phyloP scores from a whole-genome alignment of 306 rosid species.

The Quercus engelmannii region DNA sequence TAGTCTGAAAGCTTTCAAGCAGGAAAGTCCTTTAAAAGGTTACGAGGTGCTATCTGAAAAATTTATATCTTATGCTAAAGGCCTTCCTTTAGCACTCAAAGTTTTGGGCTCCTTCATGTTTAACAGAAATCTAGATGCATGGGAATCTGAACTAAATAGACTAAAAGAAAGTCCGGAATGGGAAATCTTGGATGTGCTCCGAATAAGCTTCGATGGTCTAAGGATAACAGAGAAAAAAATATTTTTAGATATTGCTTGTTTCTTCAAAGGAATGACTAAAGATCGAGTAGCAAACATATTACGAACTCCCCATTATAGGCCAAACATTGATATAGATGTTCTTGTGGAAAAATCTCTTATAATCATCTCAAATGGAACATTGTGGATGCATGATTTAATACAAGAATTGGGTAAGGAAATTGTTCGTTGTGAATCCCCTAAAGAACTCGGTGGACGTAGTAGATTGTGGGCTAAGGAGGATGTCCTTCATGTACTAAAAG shows the following conservation, averaged over 20 bases:
- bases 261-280: not conserved
- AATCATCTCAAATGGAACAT: not conserved
- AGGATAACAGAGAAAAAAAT: not conserved
- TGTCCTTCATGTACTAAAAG: not conserved
- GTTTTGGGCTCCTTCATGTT: too few relatives aligned
- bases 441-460: not conserved
- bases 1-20: too few relatives aligned
- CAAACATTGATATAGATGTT: not conserved
- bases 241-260: not conserved
- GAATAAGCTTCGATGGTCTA: not conserved
- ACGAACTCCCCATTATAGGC: not conserved
- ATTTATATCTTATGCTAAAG: too few relatives aligned
- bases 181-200: not conserved
- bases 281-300: not conserved
- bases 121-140: not conserved
- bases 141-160: not conserved
- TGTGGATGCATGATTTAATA: not conserved
- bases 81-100: too few relatives aligned
- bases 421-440: not conserved
- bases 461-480: slow-evolving; percentile 1
- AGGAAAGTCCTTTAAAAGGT: too few relatives aligned
- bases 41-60: too few relatives aligned
- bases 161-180: not conserved
- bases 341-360: not conserved
- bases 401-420: slow-evolving; percentile 8